Evolutionary conservation across 345 rosid species (phyloP).

Genomic region (Eucalyptus erythrocorys): DNA sequence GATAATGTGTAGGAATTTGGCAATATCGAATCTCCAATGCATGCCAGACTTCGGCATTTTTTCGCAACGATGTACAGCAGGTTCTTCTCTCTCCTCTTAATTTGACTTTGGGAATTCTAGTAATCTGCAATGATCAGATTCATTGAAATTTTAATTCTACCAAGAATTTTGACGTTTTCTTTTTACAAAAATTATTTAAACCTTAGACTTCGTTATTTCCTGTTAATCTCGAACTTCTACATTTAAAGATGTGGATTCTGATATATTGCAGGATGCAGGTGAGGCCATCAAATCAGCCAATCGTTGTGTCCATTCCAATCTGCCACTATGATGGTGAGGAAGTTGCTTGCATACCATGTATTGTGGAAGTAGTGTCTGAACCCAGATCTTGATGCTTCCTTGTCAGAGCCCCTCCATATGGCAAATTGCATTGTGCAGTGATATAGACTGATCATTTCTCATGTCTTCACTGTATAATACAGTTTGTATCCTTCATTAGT

Average conservation of each 20-base stretch:
- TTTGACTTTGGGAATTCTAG: neutral
- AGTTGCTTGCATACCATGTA: neutral
- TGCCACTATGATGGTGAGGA: constrained; percentile 87
- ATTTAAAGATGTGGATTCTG: neutral
- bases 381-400: neutral
- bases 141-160: neutral
- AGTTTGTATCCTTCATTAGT: neutral
- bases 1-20: constrained; percentile 70
- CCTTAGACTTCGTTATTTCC: neutral
- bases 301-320: constrained; percentile 70
- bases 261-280: constrained; percentile 70
- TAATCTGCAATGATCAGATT: neutral
- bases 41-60: constrained; percentile 64
- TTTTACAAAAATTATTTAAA: neutral
- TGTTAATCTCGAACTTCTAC: neutral
- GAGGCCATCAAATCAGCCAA: constrained; percentile 52
- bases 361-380: neutral
- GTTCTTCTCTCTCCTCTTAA: constrained; percentile 6
- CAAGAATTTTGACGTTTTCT: neutral
- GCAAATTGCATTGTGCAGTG: neutral
- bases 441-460: neutral
- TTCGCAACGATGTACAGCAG: constrained; percentile 65
- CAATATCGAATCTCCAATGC: constrained; percentile 80
- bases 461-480: neutral
- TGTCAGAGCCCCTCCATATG: neutral